Evolutionary conservation across 2,329 filamentous ascomycete species (phyloP).

Genomic region (Verticillium dahliae): DNA sequence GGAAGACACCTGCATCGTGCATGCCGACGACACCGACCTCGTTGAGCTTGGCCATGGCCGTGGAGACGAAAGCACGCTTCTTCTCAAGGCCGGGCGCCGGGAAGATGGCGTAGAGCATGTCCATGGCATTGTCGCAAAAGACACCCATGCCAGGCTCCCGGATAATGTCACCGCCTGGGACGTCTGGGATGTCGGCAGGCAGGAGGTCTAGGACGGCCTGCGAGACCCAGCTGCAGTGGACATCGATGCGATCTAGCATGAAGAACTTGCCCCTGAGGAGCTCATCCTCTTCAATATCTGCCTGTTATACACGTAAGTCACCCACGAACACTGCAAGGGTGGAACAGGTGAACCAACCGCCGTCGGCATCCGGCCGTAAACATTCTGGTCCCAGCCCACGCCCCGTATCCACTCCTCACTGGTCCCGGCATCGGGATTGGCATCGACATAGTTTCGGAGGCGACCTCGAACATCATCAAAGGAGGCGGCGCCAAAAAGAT

Average conservation of each 20-base stretch:
- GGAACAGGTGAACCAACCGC: conserved; percentile 37
- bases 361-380: conserved; percentile 58
- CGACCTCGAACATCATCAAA: conserved; percentile 47
- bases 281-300: conserved; percentile 46
- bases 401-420: conserved; percentile 57
- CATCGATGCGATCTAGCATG: conserved; percentile 64
- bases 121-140: conserved; percentile 70
- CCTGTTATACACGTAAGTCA: conserved; percentile 4
- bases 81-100: conserved; percentile 47
- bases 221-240: conserved; percentile 66
- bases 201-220: conserved; percentile 56
- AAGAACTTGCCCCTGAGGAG: conserved; percentile 51
- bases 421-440: conserved; percentile 44
- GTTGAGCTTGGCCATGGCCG: conserved; percentile 57
- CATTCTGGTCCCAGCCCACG: conserved; percentile 65
- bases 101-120: conserved; percentile 49
- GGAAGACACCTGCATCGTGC: conserved; percentile 59
- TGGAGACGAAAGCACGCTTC: conserved; percentile 47
- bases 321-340: background rate
- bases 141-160: conserved; percentile 57
- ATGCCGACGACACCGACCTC: conserved; percentile 61
- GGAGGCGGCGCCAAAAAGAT: conserved; percentile 53
- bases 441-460: conserved; percentile 42
- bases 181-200: conserved; percentile 40
- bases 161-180: conserved; percentile 59